Percentiles rank a stretch among this genome's conserved stretches.
phyloP scores from a whole-genome alignment of 2,329 filamentous ascomycete genomes.

The Aspergillus ochraceoroseus region DNA sequence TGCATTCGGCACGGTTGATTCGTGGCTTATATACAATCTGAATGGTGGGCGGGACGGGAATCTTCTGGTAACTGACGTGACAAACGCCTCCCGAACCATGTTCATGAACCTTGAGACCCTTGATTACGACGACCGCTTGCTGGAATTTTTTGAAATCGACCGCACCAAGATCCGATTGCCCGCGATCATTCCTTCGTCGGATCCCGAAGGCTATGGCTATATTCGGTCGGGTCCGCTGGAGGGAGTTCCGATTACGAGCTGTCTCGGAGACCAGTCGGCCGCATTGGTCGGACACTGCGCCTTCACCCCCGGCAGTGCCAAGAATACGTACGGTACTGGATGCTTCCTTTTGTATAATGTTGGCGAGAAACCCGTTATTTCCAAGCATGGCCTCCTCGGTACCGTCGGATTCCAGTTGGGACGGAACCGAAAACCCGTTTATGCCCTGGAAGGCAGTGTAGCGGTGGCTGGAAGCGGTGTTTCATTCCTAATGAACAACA shows the following conservation, averaged over 20 bases:
- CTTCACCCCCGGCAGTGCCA: conserved; percentile 74
- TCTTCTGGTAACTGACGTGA: conserved; percentile 76
- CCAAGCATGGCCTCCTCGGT: conserved; percentile 73
- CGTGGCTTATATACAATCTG: conserved; percentile 80
- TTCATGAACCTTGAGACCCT: conserved; percentile 83
- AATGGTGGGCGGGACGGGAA: conserved; percentile 64
- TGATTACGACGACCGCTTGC: conserved; percentile 70
- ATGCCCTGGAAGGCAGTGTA: conserved; percentile 78
- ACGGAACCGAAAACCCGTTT: conserved; percentile 62
- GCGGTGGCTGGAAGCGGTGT: conserved; percentile 77
- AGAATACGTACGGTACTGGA: conserved; percentile 88
- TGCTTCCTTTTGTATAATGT: conserved; percentile 89
- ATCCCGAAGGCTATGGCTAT: conserved; percentile 65
- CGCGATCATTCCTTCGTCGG: conserved; percentile 77
- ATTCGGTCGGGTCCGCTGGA: conserved; percentile 62
- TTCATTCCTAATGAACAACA: conserved; percentile 66
- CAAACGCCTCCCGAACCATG: conserved; percentile 88
- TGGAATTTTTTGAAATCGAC: conserved; percentile 76
- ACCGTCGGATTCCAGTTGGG: conserved; percentile 84
- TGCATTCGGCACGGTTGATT: conserved; percentile 81
- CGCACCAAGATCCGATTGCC: conserved; percentile 67
- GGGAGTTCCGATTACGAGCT: conserved; percentile 72
- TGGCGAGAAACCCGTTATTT: conserved; percentile 77
- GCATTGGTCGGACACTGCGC: conserved; percentile 81
- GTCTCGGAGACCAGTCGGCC: conserved; percentile 79